Percentiles rank a stretch among this genome's conserved stretches.
Conservation (phyloP, 345 rosid genomes). For the Corchorus capsularis region DNA sequence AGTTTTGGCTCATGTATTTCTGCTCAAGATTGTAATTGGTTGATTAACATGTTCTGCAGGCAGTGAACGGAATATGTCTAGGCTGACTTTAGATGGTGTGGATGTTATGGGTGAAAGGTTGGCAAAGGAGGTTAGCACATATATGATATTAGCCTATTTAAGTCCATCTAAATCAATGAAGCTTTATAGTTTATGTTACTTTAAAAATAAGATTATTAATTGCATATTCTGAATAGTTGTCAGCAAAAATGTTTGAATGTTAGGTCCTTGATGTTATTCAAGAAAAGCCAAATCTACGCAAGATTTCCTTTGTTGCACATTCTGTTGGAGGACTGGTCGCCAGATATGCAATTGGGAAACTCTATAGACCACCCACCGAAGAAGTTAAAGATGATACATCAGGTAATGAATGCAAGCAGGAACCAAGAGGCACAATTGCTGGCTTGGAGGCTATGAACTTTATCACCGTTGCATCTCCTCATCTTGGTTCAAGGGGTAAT, state of each 20-base stretch:
- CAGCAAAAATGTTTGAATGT: slow-evolving; percentile 21
- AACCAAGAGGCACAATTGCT: slow-evolving; percentile 56
- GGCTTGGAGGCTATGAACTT: slow-evolving; percentile 91
- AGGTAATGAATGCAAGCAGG: slow-evolving; percentile 26
- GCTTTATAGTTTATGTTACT: background rate
- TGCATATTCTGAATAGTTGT: slow-evolving; percentile 5
- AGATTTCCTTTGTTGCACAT: slow-evolving; percentile 74
- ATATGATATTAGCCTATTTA: slow-evolving; percentile 37
- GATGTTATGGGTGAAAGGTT: slow-evolving; percentile 98
- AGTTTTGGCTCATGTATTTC: background rate
- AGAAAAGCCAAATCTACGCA: slow-evolving; percentile 58
- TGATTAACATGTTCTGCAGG: slow-evolving; percentile 44
- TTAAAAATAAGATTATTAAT: background rate
- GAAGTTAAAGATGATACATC: slow-evolving; percentile 36
- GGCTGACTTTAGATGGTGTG: slow-evolving; percentile 81
- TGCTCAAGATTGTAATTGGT: background rate
- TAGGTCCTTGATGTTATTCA: slow-evolving; percentile 81
- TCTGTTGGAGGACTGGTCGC: slow-evolving; percentile 65
- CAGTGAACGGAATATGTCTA: slow-evolving; percentile 69
- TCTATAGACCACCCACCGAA: slow-evolving; percentile 57
- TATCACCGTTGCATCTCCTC: slow-evolving; percentile 93
- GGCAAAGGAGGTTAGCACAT: slow-evolving; percentile 64
- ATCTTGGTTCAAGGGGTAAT: slow-evolving; percentile 97
- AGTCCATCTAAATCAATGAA: background rate
- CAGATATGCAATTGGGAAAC: slow-evolving; percentile 88